phyloP scores from a whole-genome alignment of 306 rosid genomes.

The Lathyrus sativus region DNA sequence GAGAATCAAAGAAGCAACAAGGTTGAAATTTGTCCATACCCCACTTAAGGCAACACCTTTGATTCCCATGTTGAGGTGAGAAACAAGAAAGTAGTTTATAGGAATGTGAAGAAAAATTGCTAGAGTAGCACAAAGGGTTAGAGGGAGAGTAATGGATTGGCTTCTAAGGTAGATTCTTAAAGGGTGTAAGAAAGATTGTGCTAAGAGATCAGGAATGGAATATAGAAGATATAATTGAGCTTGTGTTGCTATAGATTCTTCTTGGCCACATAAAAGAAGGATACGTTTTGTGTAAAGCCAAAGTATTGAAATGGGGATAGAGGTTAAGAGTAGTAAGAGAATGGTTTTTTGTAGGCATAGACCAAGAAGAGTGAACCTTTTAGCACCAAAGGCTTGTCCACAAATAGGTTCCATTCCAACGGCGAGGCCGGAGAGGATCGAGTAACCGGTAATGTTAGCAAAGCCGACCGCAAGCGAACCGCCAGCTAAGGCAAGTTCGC shows the following conservation, averaged over 20 bases:
- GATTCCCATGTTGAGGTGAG: constrained; percentile 62
- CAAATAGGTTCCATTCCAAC: constrained; percentile 95
- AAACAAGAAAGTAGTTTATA: constrained; percentile 69
- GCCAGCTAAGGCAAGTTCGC: constrained; percentile 79
- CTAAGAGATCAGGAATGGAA: constrained; percentile 84
- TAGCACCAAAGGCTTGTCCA: constrained; percentile 90
- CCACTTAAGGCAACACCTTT: constrained; percentile 75
- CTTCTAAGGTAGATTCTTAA: constrained; percentile 76
- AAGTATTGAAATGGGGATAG: constrained; percentile 75
- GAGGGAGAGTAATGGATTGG: constrained; percentile 90
- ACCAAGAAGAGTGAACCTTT: constrained; percentile 63
- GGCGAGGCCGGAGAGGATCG: constrained; percentile 86
- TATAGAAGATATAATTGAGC: constrained; percentile 75
- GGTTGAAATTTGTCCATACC: constrained; percentile 75
- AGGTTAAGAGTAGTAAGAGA: constrained; percentile 55
- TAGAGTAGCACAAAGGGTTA: constrained; percentile 74
- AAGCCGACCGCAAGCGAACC: constrained; percentile 88
- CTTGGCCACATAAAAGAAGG: constrained; percentile 76
- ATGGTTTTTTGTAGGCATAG: constrained; percentile 74
- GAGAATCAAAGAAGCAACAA: constrained; percentile 63
- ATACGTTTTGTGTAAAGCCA: constrained; percentile 75
- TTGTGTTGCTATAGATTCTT: constrained; percentile 63
- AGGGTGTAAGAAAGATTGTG: constrained; percentile 83
- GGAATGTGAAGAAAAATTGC: constrained; percentile 81
- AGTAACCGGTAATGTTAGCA: constrained; percentile 92